A percentile compares a stretch with the other conserved stretches of the same genome.
These are phyloP conservation scores for Pelargonium myrrhifolium DNA, from an alignment of 441 rosid genomes.

Conservation along the genomic window DNA sequence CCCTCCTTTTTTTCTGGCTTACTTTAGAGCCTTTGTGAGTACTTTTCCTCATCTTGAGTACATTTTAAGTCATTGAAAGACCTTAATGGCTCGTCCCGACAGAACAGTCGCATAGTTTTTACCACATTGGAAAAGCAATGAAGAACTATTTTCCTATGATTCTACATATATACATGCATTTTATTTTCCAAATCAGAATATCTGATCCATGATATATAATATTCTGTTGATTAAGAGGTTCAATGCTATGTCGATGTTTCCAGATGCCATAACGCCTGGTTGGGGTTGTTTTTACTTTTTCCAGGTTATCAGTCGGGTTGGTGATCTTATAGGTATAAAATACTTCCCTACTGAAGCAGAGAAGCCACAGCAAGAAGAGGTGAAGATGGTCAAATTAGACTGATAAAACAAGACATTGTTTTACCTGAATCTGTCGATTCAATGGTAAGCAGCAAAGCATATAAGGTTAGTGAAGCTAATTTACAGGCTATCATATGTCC, in stretches of 20 bases:
- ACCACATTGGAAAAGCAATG: too few species aligned
- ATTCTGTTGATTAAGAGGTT: neutral
- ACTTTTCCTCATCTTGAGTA: too few species aligned
- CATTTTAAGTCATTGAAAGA: too few species aligned
- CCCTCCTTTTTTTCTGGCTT: too few species aligned
- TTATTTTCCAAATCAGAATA: neutral
- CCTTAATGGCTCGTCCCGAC: too few species aligned
- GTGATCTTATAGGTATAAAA: conserved; percentile 68
- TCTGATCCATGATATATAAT: neutral
- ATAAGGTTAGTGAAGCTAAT: conserved; percentile 4
- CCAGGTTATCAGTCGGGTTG: conserved; percentile 71
- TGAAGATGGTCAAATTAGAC: conserved; percentile 34
- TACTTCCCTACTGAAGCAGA: conserved; percentile 70
- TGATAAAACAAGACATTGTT: conserved; percentile 14
- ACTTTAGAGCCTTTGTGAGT: too few species aligned
- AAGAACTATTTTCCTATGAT: too few species aligned
- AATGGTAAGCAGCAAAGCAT: neutral
- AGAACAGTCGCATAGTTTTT: too few species aligned
- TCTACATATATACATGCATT: too few species aligned
- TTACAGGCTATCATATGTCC: too few species aligned
- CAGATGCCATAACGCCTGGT: neutral
- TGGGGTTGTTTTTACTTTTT: neutral
- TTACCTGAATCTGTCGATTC: neutral
- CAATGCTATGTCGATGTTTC: neutral
- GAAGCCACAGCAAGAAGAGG: conserved; percentile 36